A percentile compares a stretch with the other conserved stretches of the same genome.
Evolutionary conservation across 331 rosid species (phyloP).

Genomic region (Pyrus hybrid): DNA sequence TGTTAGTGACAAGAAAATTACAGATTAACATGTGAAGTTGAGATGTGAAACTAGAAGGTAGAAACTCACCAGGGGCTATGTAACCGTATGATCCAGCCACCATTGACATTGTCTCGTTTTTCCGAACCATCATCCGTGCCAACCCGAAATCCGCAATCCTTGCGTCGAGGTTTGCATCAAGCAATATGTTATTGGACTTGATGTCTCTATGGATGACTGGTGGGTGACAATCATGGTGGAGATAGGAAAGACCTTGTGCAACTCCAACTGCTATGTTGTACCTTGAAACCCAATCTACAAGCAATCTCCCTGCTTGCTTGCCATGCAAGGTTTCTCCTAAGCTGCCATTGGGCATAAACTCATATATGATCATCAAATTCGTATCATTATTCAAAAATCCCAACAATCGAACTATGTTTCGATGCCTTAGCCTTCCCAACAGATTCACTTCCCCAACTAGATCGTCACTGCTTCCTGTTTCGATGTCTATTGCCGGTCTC

Average conservation of each 20-base stretch:
- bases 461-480: conserved; percentile 59
- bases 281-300: conserved; percentile 82
- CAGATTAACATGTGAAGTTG: background rate
- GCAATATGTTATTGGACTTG: conserved; percentile 82
- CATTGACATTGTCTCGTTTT: conserved; percentile 80
- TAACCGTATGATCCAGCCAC: conserved; percentile 91
- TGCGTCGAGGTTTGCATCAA: conserved; percentile 82
- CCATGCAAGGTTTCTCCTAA: conserved; percentile 90
- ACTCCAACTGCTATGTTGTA: conserved; percentile 90
- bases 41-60: background rate
- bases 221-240: conserved; percentile 92
- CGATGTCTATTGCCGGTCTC: conserved; percentile 62
- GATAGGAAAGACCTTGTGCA: conserved; percentile 91
- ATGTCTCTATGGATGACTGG: conserved; percentile 86
- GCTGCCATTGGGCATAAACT: conserved; percentile 74
- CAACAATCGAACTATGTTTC: conserved; percentile 73
- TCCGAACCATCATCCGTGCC: conserved; percentile 75
- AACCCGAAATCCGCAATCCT: conserved; percentile 90
- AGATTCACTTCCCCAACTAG: conserved; percentile 90
- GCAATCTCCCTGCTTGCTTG: conserved; percentile 56
- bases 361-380: conserved; percentile 72
- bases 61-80: conserved; percentile 80
- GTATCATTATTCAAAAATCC: conserved; percentile 70
- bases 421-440: conserved; percentile 81
- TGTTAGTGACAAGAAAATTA: background rate